Evolutionary conservation across 345 rosid genomes (phyloP).

Genomic region (Salix udensis): DNA sequence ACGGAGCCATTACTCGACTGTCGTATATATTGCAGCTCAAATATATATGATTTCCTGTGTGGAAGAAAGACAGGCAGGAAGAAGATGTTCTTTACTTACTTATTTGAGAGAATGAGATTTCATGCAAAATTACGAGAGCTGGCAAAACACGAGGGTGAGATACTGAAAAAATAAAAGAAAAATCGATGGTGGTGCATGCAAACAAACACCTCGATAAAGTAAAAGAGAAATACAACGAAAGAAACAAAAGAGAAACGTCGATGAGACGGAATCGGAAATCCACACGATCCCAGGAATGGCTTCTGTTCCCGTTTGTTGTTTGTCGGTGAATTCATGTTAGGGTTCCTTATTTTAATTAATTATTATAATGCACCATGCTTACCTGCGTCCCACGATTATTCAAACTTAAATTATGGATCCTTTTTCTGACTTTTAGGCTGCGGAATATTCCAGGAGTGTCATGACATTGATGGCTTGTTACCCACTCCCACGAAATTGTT

Average conservation of each 20-base stretch:
- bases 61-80: too few species aligned
- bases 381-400: neutral
- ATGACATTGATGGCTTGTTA: neutral
- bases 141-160: neutral
- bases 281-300: constrained; percentile 27
- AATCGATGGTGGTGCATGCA: neutral
- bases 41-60: too few species aligned
- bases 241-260: constrained; percentile 12
- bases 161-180: too few species aligned
- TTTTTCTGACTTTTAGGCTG: neutral
- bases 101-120: too few species aligned
- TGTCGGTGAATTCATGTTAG: constrained; percentile 5
- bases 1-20: neutral
- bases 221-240: neutral
- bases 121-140: too few species aligned
- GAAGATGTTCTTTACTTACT: too few species aligned
- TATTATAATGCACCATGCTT: neutral
- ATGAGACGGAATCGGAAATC: constrained; percentile 22
- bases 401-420: neutral
- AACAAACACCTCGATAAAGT: neutral
- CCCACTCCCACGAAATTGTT: neutral
- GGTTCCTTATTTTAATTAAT: neutral
- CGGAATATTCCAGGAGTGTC: neutral
- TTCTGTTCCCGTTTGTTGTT: constrained; percentile 5
- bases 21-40: too few species aligned